Percentiles rank a stretch among this genome's conserved stretches.
phyloP scores from a whole-genome alignment of 345 rosid species.

The Moringa oleifera region DNA sequence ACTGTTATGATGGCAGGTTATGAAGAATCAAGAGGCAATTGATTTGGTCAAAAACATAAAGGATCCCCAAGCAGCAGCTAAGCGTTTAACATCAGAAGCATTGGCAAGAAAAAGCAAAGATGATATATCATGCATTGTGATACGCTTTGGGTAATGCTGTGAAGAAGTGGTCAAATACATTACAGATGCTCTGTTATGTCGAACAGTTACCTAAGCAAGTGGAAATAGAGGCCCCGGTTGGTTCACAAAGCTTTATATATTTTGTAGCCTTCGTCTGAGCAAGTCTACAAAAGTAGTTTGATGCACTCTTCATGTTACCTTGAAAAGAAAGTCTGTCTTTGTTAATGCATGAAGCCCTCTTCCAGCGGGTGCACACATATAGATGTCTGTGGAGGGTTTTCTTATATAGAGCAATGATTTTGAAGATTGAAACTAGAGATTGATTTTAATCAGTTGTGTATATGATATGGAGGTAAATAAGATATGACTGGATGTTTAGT shows the following conservation, averaged over 20 bases:
- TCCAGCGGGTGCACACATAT: not conserved
- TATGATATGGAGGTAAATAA: slow-evolving; percentile 24
- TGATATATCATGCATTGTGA: slow-evolving; percentile 45
- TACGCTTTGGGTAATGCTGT: slow-evolving; percentile 40
- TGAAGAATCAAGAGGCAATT: slow-evolving; percentile 41
- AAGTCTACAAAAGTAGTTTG: slow-evolving; percentile 17
- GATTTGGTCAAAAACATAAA: slow-evolving; percentile 41
- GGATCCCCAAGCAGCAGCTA: slow-evolving; percentile 52
- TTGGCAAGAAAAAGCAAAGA: slow-evolving; percentile 49
- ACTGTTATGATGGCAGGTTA: slow-evolving; percentile 24
- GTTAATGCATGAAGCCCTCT: slow-evolving; percentile 3
- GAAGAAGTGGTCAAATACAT: too few species aligned
- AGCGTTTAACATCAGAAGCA: slow-evolving; percentile 47
- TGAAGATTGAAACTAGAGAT: slow-evolving; percentile 1
- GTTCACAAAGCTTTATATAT: slow-evolving; percentile 14
- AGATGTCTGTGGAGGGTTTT: slow-evolving; percentile 1
- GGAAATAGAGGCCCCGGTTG: slow-evolving; percentile 10
- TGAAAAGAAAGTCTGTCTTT: slow-evolving; percentile 12
- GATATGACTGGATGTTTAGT: not conserved
- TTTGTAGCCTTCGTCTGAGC: slow-evolving; percentile 7
- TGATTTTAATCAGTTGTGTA: slow-evolving; percentile 18
- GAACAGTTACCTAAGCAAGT: slow-evolving; percentile 10
- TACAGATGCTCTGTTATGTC: not conserved
- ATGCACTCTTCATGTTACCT: slow-evolving; percentile 16
- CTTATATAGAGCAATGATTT: slow-evolving; percentile 1